A percentile compares a stretch with the other conserved stretches of the same genome.
phyloP scores from a whole-genome alignment of 2,329 filamentous ascomycete species.

The Bipolaris zeicola region DNA sequence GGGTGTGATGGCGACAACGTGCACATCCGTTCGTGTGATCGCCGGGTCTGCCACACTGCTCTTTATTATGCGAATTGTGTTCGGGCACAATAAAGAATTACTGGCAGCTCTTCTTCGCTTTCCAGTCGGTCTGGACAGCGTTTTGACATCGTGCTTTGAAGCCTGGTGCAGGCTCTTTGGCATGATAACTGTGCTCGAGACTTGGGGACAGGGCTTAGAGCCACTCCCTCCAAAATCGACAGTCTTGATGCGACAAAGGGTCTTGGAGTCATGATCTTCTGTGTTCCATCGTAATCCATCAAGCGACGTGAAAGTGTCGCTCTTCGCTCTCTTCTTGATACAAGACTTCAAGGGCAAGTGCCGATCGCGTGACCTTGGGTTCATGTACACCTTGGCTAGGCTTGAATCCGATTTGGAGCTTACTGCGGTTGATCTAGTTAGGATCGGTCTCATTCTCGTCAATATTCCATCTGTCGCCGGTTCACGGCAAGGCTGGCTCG shows the following conservation, averaged over 20 bases:
- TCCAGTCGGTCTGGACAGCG: not conserved
- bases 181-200: conserved; percentile 10
- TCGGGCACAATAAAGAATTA: conserved; percentile 12
- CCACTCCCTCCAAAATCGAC: conserved; percentile 36
- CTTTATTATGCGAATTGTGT: conserved; percentile 19
- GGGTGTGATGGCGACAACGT: conserved; percentile 39
- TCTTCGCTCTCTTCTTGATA: conserved; percentile 35
- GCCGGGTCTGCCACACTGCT: conserved; percentile 35
- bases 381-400: not conserved
- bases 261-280: not conserved
- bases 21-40: conserved; percentile 43
- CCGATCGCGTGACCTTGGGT: conserved; percentile 1
- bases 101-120: not conserved
- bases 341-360: conserved; percentile 33
- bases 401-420: conserved; percentile 11
- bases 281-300: not conserved
- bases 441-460: conserved; percentile 6
- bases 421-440: conserved; percentile 1
- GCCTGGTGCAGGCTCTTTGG: not conserved
- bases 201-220: conserved; percentile 1
- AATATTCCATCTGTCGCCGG: conserved; percentile 6
- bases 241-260: conserved; percentile 36
- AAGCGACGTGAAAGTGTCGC: conserved; percentile 24
- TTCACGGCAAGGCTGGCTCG: conserved; percentile 1
- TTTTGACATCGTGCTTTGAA: not conserved